These are phyloP conservation scores for Lathyrus aphaca DNA, from an alignment of 306 rosid species.

Conservation along the genomic window DNA sequence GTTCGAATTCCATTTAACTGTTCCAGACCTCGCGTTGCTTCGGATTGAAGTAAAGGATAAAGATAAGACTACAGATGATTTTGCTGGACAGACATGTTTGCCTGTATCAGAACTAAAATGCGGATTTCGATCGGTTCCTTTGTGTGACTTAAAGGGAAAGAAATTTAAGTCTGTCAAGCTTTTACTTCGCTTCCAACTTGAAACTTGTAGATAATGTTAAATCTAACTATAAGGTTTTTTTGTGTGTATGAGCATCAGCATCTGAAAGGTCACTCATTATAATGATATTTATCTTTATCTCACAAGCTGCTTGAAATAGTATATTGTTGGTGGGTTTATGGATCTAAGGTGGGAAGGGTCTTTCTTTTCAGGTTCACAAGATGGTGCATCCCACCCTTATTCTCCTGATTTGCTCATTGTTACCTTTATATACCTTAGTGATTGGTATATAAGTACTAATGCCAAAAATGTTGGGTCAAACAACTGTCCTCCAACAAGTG, in stretches of 20 bases:
- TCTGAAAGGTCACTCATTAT: not conserved
- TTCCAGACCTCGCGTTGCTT: conserved; percentile 82
- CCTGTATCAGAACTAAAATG: conserved; percentile 70
- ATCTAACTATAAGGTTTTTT: no score
- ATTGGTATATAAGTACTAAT: not conserved
- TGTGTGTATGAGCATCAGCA: no score
- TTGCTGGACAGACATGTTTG: conserved; percentile 85
- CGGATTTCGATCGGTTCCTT: conserved; percentile 71
- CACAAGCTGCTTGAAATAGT: not conserved
- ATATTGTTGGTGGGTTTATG: not conserved
- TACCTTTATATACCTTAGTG: not conserved
- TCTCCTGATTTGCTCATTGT: not conserved
- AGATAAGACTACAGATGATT: conserved; percentile 71
- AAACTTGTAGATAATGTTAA: conserved; percentile 12
- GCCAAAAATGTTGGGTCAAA: not conserved
- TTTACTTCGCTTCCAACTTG: conserved; percentile 52
- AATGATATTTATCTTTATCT: not conserved
- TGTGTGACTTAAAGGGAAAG: conserved; percentile 62
- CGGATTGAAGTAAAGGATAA: conserved; percentile 70
- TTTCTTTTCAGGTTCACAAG: not conserved
- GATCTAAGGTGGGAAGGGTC: not conserved
- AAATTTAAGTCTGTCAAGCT: conserved; percentile 61
- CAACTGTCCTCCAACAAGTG: not conserved
- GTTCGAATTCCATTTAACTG: conserved; percentile 62
- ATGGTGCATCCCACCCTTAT: not conserved